Base-by-base conservation (phyloP, 2,329 filamentous ascomycete species). In the Trichoderma aggressivum region DNA sequence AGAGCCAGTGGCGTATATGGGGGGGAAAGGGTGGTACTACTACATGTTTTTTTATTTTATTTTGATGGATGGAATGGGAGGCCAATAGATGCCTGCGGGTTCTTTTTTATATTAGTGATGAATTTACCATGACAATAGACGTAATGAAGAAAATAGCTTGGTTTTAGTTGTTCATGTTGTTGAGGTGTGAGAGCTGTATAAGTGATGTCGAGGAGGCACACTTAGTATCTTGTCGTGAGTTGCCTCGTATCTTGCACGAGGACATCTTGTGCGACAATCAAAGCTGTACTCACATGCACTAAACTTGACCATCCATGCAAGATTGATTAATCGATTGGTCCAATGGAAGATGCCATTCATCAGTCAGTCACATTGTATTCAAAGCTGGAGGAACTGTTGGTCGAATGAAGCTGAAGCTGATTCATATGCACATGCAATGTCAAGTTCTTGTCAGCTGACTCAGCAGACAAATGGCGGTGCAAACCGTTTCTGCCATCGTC, bases 401-500 rank as follows among this genome's bases (percentile, higher is more conserved):
- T n/a, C 8, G 16, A 58, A 3, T 58, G 16, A n/a, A 28, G 56
- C 34, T 58, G 16, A n/a, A 28, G 56, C 34, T 3, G 6, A n/a
- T 14, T 32, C 11, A n/a, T 28, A 59, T 59, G n/a, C n/a, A 50
- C 18, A 59, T 32, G 18, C 8, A n/a, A 3, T 10, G n/a, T n/a
- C n/a, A 30, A n/a, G 30, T 10, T 10, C 55, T 30, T n/a, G 24
- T 18, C 59, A 43, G n/a, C 26, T 69, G 56, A 69, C 65, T 60
- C 50, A 53, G 14, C n/a, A 3, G 8, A 16, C 16, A 47, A 50
- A 67, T 32, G 14, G 58, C 67, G 67, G 67, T 70, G 53, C 53
- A 34, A 61, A 61, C 56, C 65, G 55, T 47, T 43, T 30, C 8
- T 34, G 34, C 53, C 36, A 26, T 26, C 56, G 47, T 74, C 74